Evolutionary conservation across 2,329 filamentous ascomycete genomes (phyloP).

Genomic region (Ophiobolus disseminans): DNA sequence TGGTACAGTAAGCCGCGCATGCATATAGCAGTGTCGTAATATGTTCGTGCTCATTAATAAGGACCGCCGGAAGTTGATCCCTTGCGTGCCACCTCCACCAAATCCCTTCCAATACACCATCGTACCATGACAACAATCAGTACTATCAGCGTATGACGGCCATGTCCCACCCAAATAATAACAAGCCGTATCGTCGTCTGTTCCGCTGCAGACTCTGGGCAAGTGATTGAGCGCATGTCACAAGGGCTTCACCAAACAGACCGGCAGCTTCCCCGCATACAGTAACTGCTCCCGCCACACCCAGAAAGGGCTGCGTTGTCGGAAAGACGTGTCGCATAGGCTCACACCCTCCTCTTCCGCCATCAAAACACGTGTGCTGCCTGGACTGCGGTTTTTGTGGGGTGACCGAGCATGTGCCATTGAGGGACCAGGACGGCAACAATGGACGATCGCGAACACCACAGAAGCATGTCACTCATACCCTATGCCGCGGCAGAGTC

Average conservation of each 20-base stretch:
- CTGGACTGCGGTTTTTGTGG: conserved; percentile 5
- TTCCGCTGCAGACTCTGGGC: conserved; percentile 19
- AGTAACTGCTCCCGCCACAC: conserved; percentile 5
- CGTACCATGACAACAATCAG: conserved; percentile 27
- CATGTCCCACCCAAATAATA: conserved; percentile 19
- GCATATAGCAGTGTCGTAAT: background rate
- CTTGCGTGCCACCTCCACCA: conserved; percentile 21
- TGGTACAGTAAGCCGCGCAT: background rate
- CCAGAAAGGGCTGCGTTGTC: background rate
- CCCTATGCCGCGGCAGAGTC: conserved; percentile 77
- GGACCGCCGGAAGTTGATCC: conserved; percentile 7
- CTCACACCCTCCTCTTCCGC: conserved; percentile 1
- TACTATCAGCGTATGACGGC: conserved; percentile 13
- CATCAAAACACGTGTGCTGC: conserved; percentile 10
- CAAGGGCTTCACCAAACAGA: conserved; percentile 9
- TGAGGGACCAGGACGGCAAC: conserved; percentile 6
- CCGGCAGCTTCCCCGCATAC: conserved; percentile 33
- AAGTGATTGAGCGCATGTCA: conserved; percentile 18
- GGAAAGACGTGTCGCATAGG: conserved; percentile 11
- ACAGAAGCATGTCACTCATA: conserved; percentile 69
- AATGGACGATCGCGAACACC: conserved; percentile 43
- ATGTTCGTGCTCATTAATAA: conserved; percentile 9
- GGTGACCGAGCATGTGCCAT: conserved; percentile 6
- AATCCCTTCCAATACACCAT: conserved; percentile 23
- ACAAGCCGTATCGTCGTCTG: conserved; percentile 16